These are phyloP conservation scores for Ballota nigra DNA, from an alignment of 257 asterid genomes.

Conservation along the genomic window DNA sequence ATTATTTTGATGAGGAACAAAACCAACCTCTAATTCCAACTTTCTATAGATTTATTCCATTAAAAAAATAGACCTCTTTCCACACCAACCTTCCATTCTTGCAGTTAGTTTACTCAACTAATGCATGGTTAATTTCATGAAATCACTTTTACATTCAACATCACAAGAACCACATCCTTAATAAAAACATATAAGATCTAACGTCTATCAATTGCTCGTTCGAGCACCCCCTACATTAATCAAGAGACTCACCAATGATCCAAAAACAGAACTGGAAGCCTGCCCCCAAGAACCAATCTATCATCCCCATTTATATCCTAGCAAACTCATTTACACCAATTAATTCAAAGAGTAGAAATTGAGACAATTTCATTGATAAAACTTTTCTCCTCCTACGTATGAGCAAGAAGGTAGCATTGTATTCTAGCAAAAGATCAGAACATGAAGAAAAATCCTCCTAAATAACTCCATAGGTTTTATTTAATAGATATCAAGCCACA, in stretches of 20 bases:
- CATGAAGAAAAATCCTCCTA: background rate
- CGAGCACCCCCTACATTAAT: background rate
- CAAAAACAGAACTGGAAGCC: background rate
- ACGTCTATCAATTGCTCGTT: background rate
- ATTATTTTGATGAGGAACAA: background rate
- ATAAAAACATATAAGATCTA: background rate
- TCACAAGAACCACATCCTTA: background rate
- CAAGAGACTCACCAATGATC: background rate
- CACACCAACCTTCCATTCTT: slow-evolving; percentile 2
- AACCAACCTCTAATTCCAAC: background rate
- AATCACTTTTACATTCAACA: background rate
- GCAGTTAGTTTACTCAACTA: background rate
- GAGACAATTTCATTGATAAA: background rate
- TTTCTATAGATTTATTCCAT: background rate
- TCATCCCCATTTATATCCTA: background rate
- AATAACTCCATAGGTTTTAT: background rate
- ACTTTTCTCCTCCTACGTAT: background rate
- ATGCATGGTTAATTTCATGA: background rate
- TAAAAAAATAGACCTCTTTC: background rate
- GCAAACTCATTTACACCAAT: background rate
- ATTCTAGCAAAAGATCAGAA: background rate
- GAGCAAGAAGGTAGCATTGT: background rate
- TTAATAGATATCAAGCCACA: background rate
- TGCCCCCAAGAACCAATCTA: background rate
- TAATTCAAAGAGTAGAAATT: background rate